A percentile compares a stretch with the other conserved stretches of the same genome.
Evolutionary conservation across 371 early-diverging fungal genomes (phyloP).

Genomic region (Polyrhizophydium stewartii): DNA sequence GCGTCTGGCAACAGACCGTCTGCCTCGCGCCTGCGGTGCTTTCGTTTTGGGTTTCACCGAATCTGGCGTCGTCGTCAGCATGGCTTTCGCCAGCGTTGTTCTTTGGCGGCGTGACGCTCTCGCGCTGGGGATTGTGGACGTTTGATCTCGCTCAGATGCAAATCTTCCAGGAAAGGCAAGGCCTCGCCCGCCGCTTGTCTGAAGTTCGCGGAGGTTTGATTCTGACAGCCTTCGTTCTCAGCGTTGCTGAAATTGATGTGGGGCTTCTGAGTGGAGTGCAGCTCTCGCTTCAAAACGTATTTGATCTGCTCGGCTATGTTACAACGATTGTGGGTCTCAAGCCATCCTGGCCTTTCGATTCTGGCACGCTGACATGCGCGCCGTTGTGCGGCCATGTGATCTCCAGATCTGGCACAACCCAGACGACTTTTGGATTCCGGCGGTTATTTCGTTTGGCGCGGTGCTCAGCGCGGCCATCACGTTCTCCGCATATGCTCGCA

Average conservation of each 20-base stretch:
- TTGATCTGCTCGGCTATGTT: slow-evolving; percentile 35
- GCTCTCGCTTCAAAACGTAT: slow-evolving; percentile 44
- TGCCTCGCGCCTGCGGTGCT: slow-evolving; percentile 25
- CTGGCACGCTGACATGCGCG: too few relatives aligned
- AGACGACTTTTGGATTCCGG: slow-evolving; percentile 36
- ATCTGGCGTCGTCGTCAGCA: not conserved
- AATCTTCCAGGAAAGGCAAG: slow-evolving; percentile 42
- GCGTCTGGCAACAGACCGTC: slow-evolving; percentile 37
- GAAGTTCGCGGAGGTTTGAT: too few relatives aligned
- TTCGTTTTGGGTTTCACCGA: slow-evolving; percentile 11
- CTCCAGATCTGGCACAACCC: slow-evolving; percentile 36
- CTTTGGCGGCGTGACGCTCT: slow-evolving; percentile 40
- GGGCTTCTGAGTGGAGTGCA: slow-evolving; percentile 46
- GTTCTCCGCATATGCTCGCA: slow-evolving; percentile 27
- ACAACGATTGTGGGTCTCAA: slow-evolving; percentile 24
- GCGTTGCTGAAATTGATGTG: slow-evolving; percentile 16
- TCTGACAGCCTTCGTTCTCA: too few relatives aligned
- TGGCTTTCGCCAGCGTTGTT: slow-evolving; percentile 20
- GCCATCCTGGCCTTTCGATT: not conserved
- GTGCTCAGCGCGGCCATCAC: slow-evolving; percentile 34
- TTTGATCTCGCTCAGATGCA: slow-evolving; percentile 52
- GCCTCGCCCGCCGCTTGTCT: not conserved
- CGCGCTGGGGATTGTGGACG: slow-evolving; percentile 47
- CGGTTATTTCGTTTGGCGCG: slow-evolving; percentile 29
- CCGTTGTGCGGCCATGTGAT: too few relatives aligned